Percentiles rank a stretch among this genome's conserved stretches.
These are phyloP conservation scores for Lactarius sp. DNA, from an alignment of 768 basidiomycete genomes.

Conservation along the genomic window DNA sequence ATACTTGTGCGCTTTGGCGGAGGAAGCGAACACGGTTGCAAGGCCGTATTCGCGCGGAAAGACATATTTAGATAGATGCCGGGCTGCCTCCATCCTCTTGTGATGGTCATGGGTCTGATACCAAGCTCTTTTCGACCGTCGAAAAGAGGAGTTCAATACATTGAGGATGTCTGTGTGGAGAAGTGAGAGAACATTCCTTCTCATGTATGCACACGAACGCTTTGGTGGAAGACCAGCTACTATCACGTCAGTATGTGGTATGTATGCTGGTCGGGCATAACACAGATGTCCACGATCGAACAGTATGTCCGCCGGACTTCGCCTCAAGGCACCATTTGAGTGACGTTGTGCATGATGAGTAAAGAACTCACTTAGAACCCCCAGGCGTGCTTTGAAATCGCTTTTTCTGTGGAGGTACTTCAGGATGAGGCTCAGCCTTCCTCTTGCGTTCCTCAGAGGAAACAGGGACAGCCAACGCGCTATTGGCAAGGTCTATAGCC, in stretches of 20 bases:
- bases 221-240: constrained; percentile 61
- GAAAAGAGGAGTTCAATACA: constrained; percentile 44
- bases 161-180: constrained; percentile 57
- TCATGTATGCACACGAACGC: constrained; percentile 42
- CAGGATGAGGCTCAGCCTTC: constrained; percentile 13
- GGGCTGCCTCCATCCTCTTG: constrained; percentile 45
- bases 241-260: constrained; percentile 47
- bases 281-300: constrained; percentile 58
- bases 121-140: constrained; percentile 30
- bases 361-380: constrained; percentile 2
- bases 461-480: background rate
- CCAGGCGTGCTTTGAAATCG: background rate
- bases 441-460: constrained; percentile 13
- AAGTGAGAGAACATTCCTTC: background rate
- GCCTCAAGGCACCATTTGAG: constrained; percentile 29
- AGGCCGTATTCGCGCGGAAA: constrained; percentile 80
- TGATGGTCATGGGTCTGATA: constrained; percentile 39
- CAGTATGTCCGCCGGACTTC: constrained; percentile 46
- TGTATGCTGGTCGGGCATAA: constrained; percentile 55
- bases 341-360: background rate
- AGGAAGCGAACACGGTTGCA: constrained; percentile 47
- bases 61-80: constrained; percentile 74
- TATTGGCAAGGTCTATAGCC: background rate
- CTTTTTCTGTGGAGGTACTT: constrained; percentile 8
- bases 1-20: constrained; percentile 33